These are phyloP conservation scores for Eucalyptus tenuipes DNA, from an alignment of 345 rosid genomes.

Conservation along the genomic window DNA sequence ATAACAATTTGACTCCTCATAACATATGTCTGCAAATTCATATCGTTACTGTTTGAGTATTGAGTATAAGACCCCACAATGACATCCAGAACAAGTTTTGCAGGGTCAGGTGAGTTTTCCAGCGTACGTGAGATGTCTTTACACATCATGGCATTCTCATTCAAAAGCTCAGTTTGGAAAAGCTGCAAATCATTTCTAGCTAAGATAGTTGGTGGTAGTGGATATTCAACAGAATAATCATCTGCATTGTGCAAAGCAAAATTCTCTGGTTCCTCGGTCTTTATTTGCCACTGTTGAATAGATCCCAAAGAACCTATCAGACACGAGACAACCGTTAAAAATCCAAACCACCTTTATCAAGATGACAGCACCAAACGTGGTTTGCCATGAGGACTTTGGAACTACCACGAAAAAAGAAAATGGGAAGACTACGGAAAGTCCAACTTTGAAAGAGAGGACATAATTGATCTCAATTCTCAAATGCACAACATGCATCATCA, in stretches of 20 bases:
- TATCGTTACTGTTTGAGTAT: not conserved
- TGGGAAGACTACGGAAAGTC: not conserved
- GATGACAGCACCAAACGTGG: not conserved
- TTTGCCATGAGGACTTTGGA: not conserved
- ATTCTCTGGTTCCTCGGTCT: slow-evolving; percentile 5
- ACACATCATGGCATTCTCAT: slow-evolving; percentile 5
- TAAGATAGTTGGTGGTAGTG: not conserved
- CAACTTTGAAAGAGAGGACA: not conserved
- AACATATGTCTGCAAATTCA: slow-evolving; percentile 1
- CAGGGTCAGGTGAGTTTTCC: slow-evolving; percentile 25
- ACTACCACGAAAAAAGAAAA: not conserved
- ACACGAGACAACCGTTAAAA: not conserved
- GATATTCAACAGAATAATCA: not conserved
- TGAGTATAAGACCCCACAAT: slow-evolving; percentile 15
- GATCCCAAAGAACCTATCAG: not conserved
- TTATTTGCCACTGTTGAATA: not conserved
- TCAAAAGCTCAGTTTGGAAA: not conserved
- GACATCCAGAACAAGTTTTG: slow-evolving; percentile 34
- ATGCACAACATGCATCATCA: not conserved
- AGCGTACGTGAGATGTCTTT: slow-evolving; percentile 4
- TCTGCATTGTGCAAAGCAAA: not conserved
- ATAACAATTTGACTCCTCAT: slow-evolving; percentile 22
- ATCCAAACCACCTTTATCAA: not conserved
- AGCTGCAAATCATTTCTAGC: not conserved
- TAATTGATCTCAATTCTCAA: not conserved